A percentile compares a stretch with the other conserved stretches of the same genome.
phyloP scores from a whole-genome alignment of 257 asterid species.

The Misopates orontium region DNA sequence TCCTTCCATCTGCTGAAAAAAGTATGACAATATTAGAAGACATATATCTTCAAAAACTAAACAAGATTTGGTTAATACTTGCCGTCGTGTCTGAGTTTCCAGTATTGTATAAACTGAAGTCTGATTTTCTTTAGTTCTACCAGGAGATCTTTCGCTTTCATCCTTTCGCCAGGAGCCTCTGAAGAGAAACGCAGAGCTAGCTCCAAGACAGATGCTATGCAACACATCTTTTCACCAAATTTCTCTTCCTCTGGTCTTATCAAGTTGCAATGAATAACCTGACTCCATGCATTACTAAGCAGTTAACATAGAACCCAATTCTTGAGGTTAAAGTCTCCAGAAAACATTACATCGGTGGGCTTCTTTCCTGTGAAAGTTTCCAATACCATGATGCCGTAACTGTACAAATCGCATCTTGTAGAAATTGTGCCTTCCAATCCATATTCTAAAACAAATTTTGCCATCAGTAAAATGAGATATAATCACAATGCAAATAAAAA shows the following conservation, averaged over 20 bases:
- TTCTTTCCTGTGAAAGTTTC: conserved; percentile 32
- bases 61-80: background rate
- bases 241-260: too few relatives aligned
- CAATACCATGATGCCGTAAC: conserved; percentile 35
- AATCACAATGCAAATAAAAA: background rate
- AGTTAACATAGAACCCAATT: conserved; percentile 23
- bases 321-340: conserved; percentile 25
- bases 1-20: too few relatives aligned
- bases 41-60: background rate
- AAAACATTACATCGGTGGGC: conserved; percentile 31
- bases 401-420: conserved; percentile 31
- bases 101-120: too few relatives aligned
- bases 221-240: conserved; percentile 17
- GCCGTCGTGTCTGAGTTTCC: background rate
- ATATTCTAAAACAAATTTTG: conserved; percentile 30
- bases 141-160: conserved; percentile 32
- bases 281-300: background rate
- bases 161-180: conserved; percentile 38
- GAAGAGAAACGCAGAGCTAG: conserved; percentile 37
- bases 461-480: too few relatives aligned
- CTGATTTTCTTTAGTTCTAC: conserved; percentile 28
- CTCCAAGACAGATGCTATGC: conserved; percentile 26
- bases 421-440: conserved; percentile 34
- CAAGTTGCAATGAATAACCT: conserved; percentile 31
- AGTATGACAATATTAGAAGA: too few relatives aligned